Conservation (phyloP, 2,329 filamentous ascomycete genomes). For the Monilinia polystroma region DNA sequence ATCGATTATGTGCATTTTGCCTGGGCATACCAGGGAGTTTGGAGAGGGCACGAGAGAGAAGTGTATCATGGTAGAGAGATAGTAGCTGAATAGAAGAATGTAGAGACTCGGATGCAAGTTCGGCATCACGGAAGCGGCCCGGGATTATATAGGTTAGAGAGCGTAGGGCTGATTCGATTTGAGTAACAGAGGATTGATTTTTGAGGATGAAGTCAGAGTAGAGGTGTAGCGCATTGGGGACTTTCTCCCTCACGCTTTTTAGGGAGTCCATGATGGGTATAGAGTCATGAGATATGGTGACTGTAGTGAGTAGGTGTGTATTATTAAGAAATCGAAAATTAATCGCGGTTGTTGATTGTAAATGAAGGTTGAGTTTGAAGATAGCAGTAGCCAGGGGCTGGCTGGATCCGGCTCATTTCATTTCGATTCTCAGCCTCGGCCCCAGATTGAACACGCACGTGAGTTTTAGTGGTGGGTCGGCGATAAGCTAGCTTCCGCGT, state of each 20-base stretch:
- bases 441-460: slow-evolving; percentile 19
- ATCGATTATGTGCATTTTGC: slow-evolving; percentile 57
- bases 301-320: not conserved
- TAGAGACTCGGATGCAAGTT: slow-evolving; percentile 89
- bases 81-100: slow-evolving; percentile 88
- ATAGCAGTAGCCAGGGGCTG: slow-evolving; percentile 16
- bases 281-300: slow-evolving; percentile 3
- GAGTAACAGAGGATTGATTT: slow-evolving; percentile 88
- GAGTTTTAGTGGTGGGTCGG: slow-evolving; percentile 15
- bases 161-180: slow-evolving; percentile 90
- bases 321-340: not conserved
- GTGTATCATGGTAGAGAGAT: slow-evolving; percentile 86
- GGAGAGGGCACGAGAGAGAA: slow-evolving; percentile 67
- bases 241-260: slow-evolving; percentile 24
- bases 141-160: slow-evolving; percentile 96
- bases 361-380: slow-evolving; percentile 6
- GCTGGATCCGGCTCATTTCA: slow-evolving; percentile 1
- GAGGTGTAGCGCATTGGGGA: slow-evolving; percentile 54
- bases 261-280: slow-evolving; percentile 24
- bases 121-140: slow-evolving; percentile 85
- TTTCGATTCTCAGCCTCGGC: slow-evolving; percentile 23
- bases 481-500: slow-evolving; percentile 18
- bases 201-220: slow-evolving; percentile 92
- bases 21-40: slow-evolving; percentile 54
- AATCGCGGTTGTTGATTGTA: slow-evolving; percentile 5